Evolutionary conservation across 2,329 filamentous ascomycete species (phyloP), one percentile per base, ranked within the genome.

Genomic region (Epichloe elymi): DNA sequence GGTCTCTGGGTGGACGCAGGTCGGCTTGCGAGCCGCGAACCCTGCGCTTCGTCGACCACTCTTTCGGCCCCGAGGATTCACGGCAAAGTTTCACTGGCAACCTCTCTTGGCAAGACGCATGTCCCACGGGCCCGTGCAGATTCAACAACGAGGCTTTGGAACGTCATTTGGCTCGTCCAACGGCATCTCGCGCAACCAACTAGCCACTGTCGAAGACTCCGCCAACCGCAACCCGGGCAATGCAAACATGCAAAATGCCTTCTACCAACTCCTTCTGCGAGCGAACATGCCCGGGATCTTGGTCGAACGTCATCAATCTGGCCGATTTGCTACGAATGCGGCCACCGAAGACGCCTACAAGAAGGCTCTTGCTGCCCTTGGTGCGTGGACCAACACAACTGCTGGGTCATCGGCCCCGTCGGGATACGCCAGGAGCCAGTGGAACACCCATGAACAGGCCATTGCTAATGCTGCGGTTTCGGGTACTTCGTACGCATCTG

Each of bases 241-340:
- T 66, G 85, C 89, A 30, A 86, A 85, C 42, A 83, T 89, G 19
- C 93, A 98, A 66, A 93, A 91, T 65, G 85, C 87, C 15, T 96
- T 98, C 66, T 98, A 98, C 65, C 85, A 91, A 64, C 84, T 90
- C 44, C 79, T 98, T 14, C 75, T 96, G 51, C 86, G 86, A 63
- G 89, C 91, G 48, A 93, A 94, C 62, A 90, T 96, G 86, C 88
- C 91, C 17, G 85, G 89, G 48, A 95, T 98, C 56, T 74, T 98
- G 51, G 79, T 96, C 53, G 89, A 97, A 67, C 78, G 93, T 61
- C 93, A 95, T 67, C 83, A 89, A 63, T 89, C 85, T 15, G 86
- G 86, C 55, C 81, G 85, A 51, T 98, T 90, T 65, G 90, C 90
- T 11, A 81, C 80, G 19, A 96, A 91, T 64, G 66, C 81, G 15